Percentiles rank a stretch among this genome's conserved stretches.
Evolutionary conservation across 768 basidiomycete species (phyloP).

Genomic region (Naganishia onofrii): DNA sequence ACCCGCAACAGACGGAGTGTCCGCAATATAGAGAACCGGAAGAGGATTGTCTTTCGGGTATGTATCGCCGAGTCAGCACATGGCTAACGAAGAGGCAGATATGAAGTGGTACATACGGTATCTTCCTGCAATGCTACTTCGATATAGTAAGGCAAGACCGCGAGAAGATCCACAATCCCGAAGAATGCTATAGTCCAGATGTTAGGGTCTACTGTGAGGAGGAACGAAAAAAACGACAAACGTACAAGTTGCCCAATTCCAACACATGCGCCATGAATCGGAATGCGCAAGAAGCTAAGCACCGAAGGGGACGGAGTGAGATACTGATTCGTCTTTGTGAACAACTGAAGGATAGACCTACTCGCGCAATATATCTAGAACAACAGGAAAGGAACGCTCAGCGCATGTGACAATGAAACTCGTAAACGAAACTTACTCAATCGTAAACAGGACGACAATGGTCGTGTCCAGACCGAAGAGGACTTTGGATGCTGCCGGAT

Average conservation of each 20-base stretch:
- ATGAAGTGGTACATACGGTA: constrained; percentile 60
- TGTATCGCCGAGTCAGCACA: constrained; percentile 8
- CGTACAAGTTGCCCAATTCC: constrained; percentile 58
- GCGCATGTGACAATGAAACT: background rate
- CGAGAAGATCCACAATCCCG: constrained; percentile 77
- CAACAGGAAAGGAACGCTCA: background rate
- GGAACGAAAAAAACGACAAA: constrained; percentile 27
- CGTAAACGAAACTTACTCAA: constrained; percentile 59
- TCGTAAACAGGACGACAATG: constrained; percentile 77
- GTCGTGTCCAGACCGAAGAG: constrained; percentile 88
- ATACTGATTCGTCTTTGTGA: background rate
- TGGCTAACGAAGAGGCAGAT: background rate
- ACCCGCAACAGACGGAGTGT: constrained; percentile 86
- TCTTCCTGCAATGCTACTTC: constrained; percentile 80
- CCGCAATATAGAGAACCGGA: constrained; percentile 84
- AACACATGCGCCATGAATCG: constrained; percentile 65
- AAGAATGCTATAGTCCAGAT: constrained; percentile 57
- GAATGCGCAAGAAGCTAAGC: constrained; percentile 60
- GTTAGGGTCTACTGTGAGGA: background rate
- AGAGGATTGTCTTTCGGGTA: constrained; percentile 66
- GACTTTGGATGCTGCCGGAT: constrained; percentile 61
- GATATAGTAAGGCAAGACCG: constrained; percentile 84
- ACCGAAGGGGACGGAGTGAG: background rate
- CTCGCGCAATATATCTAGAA: constrained; percentile 59
- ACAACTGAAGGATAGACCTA: constrained; percentile 38